A percentile compares a stretch with the other conserved stretches of the same genome.
Conservation (phyloP, 2,329 filamentous ascomycete species). For the Tolypocladium guangdongense region DNA sequence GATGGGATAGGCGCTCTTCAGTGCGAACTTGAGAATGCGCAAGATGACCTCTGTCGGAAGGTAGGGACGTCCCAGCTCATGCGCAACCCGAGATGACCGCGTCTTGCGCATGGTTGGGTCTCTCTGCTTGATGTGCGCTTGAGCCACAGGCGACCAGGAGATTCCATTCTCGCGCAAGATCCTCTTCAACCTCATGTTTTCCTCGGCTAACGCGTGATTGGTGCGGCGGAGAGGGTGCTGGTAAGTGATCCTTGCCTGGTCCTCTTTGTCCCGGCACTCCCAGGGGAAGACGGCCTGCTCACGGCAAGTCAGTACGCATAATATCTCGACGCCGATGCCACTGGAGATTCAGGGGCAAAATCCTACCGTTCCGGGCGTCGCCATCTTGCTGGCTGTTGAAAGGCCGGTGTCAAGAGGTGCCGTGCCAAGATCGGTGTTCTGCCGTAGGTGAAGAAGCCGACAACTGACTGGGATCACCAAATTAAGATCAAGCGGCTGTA, state of each 20-base stretch:
- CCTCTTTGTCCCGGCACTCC: constrained; percentile 42
- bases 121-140: constrained; percentile 20
- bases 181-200: constrained; percentile 39
- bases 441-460: background rate
- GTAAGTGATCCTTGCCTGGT: constrained; percentile 36
- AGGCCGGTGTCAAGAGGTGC: background rate
- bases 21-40: constrained; percentile 37
- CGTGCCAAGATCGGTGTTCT: background rate
- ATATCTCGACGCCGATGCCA: background rate
- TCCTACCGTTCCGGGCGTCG: constrained; percentile 1
- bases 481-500: background rate
- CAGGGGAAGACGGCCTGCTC: constrained; percentile 27
- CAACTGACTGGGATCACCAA: background rate
- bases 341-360: background rate
- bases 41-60: constrained; percentile 43
- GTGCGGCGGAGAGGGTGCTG: constrained; percentile 36
- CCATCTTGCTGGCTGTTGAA: background rate
- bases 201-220: constrained; percentile 33
- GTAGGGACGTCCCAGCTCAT: constrained; percentile 24
- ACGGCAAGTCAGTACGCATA: background rate
- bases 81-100: constrained; percentile 16
- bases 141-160: constrained; percentile 32
- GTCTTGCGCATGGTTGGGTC: constrained; percentile 22
- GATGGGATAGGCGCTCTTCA: constrained; percentile 38
- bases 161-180: constrained; percentile 42